These are phyloP conservation scores for Skeletonema tropicum DNA, from an alignment of 108 stramenopile genomes.

Conservation along the genomic window DNA sequence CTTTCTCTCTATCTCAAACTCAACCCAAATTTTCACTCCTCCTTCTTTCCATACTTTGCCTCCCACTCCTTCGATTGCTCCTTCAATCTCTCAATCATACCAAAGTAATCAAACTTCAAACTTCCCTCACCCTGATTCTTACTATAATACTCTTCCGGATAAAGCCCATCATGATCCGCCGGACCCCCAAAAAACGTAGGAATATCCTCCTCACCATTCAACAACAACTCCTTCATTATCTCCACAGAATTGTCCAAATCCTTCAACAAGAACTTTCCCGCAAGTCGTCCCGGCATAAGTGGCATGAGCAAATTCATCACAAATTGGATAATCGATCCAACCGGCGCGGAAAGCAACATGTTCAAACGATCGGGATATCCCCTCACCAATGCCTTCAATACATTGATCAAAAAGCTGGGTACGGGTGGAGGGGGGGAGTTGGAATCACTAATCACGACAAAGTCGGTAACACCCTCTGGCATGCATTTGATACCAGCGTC, in stretches of 20 bases:
- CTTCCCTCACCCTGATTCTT: conserved; percentile 79
- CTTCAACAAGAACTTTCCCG: conserved; percentile 76
- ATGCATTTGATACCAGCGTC: conserved; percentile 83
- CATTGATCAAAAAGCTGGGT: conserved; percentile 83
- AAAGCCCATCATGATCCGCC: conserved; percentile 79
- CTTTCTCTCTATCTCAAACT: background rate
- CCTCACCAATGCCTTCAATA: conserved; percentile 82
- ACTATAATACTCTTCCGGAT: conserved; percentile 74
- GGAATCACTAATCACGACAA: conserved; percentile 84
- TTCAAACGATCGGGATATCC: conserved; percentile 90
- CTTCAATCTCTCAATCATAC: conserved; percentile 83
- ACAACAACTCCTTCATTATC: conserved; percentile 65
- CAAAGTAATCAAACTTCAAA: conserved; percentile 89
- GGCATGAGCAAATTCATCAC: conserved; percentile 89
- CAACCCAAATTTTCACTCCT: background rate
- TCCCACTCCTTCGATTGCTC: conserved; percentile 53
- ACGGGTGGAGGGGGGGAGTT: conserved; percentile 89
- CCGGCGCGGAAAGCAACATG: conserved; percentile 77
- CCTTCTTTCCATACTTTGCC: conserved; percentile 16
- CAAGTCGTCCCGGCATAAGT: conserved; percentile 84
- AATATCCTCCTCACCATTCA: conserved; percentile 86
- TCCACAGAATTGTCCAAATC: conserved; percentile 54
- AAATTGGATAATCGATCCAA: conserved; percentile 82
- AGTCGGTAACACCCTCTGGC: conserved; percentile 88
- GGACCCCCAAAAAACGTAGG: conserved; percentile 85